A percentile compares a stretch with the other conserved stretches of the same genome.
Conservation (phyloP, 139 green algal species). For the Zygnema cylindricum region DNA sequence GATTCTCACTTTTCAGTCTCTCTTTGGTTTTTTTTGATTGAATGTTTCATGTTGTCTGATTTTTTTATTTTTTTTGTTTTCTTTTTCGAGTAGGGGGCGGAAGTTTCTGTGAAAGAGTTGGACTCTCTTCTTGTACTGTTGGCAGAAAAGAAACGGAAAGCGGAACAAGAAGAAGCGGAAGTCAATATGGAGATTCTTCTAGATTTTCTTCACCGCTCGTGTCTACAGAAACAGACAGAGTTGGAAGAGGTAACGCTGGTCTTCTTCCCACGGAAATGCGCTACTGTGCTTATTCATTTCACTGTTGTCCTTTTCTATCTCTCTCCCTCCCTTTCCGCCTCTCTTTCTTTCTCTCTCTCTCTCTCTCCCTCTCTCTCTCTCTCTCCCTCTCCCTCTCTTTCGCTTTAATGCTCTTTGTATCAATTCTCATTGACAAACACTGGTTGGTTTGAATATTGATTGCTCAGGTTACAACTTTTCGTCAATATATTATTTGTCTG, state of each 20-base stretch:
- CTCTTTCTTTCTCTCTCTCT: neutral
- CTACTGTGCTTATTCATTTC: neutral
- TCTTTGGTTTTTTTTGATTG: no score
- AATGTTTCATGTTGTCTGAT: no score
- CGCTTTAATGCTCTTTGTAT: no score
- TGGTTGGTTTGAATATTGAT: no score
- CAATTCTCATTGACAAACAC: no score
- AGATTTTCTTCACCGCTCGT: conserved; percentile 53
- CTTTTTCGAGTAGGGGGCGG: no score
- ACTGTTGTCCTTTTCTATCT: neutral
- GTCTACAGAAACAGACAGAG: conserved; percentile 55
- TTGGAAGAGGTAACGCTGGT: conserved; percentile 54
- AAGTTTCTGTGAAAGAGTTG: conserved; percentile 57
- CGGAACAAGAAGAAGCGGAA: conserved; percentile 57
- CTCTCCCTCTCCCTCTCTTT: no score
- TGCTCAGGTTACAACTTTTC: no score
- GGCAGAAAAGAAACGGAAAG: conserved; percentile 59
- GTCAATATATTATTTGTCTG: no score
- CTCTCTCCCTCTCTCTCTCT: neutral
- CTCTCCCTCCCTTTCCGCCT: neutral
- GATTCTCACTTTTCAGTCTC: no score
- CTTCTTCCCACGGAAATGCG: no score
- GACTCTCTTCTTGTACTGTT: conserved; percentile 45
- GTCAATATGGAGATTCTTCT: conserved; percentile 61
- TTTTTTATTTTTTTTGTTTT: no score